phyloP scores from a whole-genome alignment of 2,329 filamentous ascomycete genomes.

The Sporothrix protearum region DNA sequence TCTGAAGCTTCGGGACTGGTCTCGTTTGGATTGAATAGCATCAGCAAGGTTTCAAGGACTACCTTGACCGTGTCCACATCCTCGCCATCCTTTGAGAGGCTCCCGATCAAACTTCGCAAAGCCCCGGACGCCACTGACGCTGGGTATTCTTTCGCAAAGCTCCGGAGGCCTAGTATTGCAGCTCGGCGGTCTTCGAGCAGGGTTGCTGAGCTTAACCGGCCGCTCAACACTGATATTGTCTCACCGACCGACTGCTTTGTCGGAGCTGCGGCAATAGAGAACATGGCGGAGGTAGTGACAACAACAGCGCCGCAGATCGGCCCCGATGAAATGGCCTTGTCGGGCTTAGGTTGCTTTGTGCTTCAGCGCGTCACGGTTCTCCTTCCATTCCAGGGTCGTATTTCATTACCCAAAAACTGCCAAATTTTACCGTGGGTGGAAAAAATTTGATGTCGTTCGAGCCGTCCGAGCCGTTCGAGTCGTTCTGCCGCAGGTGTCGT shows the following conservation, averaged over 20 bases:
- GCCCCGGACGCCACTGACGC: conserved; percentile 93
- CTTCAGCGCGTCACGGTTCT: conserved; percentile 6
- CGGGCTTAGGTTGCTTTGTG: neutral
- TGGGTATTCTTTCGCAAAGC: conserved; percentile 94
- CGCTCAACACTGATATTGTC: conserved; percentile 86
- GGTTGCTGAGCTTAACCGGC: conserved; percentile 81
- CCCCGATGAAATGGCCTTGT: neutral
- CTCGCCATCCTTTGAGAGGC: conserved; percentile 80
- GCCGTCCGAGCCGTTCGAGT: neutral
- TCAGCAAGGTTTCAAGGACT: conserved; percentile 88
- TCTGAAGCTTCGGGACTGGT: conserved; percentile 87
- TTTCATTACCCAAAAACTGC: neutral
- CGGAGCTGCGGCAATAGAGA: conserved; percentile 66
- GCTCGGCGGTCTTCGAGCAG: conserved; percentile 91
- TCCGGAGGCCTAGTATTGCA: conserved; percentile 86
- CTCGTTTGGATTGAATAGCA: conserved; percentile 74
- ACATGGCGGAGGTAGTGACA: conserved; percentile 45
- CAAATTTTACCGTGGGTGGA: neutral
- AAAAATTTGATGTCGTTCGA: neutral
- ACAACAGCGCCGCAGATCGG: neutral
- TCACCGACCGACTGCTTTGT: conserved; percentile 94
- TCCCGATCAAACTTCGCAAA: conserved; percentile 81
- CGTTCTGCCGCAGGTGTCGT: neutral
- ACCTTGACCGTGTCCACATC: conserved; percentile 96
- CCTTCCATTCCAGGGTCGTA: conserved; percentile 9